Percentiles rank a stretch among this genome's conserved stretches.
Evolutionary conservation across 192 early-diverging fungal species (phyloP).

Genomic region (Gryganskiella cystojenkinii): DNA sequence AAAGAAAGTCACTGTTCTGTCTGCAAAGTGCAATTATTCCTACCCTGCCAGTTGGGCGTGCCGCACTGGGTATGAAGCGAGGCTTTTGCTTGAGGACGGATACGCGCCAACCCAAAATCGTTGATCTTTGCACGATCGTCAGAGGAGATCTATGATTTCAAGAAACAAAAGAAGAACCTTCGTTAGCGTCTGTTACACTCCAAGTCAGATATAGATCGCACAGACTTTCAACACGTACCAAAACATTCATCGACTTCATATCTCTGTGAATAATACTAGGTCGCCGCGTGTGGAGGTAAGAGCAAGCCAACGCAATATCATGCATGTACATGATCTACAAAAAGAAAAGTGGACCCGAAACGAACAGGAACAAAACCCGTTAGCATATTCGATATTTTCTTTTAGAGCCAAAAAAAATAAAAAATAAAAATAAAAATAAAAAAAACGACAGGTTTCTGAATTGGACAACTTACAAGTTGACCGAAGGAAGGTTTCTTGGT

Average conservation of each 20-base stretch:
- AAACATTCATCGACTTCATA: slow-evolving; percentile 83
- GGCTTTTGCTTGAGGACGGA: slow-evolving; percentile 74
- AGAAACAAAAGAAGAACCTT: background rate
- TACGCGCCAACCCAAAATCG: slow-evolving; percentile 85
- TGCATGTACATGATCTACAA: slow-evolving; percentile 79
- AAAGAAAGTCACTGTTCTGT: background rate
- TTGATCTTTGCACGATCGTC: slow-evolving; percentile 83
- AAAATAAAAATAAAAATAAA: background rate
- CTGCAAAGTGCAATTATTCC: background rate
- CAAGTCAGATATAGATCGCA: background rate
- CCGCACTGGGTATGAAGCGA: slow-evolving; percentile 82
- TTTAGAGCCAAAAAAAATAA: background rate
- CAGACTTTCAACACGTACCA: slow-evolving; percentile 55
- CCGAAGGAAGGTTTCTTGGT: slow-evolving; percentile 70
- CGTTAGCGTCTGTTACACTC: background rate
- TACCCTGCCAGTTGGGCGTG: slow-evolving; percentile 83
- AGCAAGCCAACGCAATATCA: slow-evolving; percentile 78
- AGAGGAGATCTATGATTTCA: slow-evolving; percentile 52
- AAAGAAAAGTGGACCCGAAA: background rate
- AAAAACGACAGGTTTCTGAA: background rate
- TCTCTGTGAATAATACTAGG: slow-evolving; percentile 83
- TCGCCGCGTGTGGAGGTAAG: slow-evolving; percentile 77
- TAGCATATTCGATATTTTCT: slow-evolving; percentile 7
- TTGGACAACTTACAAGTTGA: slow-evolving; percentile 57
- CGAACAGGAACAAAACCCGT: background rate